Conservation (phyloP, 1,284 basidiomycete genomes). For the Malassezia caprae region DNA sequence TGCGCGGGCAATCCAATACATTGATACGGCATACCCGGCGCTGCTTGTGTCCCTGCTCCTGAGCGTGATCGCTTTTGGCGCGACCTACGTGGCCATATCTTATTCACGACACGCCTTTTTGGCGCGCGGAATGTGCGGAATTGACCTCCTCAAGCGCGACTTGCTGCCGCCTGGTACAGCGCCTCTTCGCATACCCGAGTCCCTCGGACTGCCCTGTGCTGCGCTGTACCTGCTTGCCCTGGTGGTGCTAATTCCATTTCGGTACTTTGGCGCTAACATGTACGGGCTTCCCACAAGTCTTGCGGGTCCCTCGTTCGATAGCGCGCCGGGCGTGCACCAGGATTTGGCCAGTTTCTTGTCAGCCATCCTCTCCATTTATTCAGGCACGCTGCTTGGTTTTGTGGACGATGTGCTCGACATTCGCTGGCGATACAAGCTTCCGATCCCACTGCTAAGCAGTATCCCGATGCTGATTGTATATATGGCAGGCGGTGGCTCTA, state of each 20-base stretch:
- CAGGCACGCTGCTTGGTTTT: conserved; percentile 87
- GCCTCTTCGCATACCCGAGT: conserved; percentile 65
- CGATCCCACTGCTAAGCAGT: conserved; percentile 83
- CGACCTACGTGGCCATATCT: conserved; percentile 21
- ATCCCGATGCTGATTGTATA: conserved; percentile 93
- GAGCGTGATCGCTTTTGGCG: conserved; percentile 22
- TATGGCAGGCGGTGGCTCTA: conserved; percentile 83
- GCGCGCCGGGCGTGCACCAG: conserved; percentile 15
- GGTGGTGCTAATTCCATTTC: conserved; percentile 46
- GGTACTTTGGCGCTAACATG: conserved; percentile 30
- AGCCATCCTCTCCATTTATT: conserved; percentile 75
- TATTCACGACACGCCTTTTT: conserved; percentile 29
- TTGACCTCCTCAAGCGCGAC: conserved; percentile 36
- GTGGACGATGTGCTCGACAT: conserved; percentile 98
- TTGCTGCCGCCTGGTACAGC: background rate
- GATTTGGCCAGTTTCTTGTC: conserved; percentile 86
- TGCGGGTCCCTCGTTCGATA: conserved; percentile 7
- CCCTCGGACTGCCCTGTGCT: conserved; percentile 78
- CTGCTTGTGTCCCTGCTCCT: conserved; percentile 19
- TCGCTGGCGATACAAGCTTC: conserved; percentile 93
- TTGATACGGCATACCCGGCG: conserved; percentile 13
- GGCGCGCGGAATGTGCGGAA: conserved; percentile 32
- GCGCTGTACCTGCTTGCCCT: conserved; percentile 75
- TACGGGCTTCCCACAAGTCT: background rate
- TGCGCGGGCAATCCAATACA: background rate